Percentiles rank a stretch among this genome's conserved stretches.
Evolutionary conservation across 2,329 filamentous ascomycete species (phyloP).

Genomic region (Aschersonia sp.): DNA sequence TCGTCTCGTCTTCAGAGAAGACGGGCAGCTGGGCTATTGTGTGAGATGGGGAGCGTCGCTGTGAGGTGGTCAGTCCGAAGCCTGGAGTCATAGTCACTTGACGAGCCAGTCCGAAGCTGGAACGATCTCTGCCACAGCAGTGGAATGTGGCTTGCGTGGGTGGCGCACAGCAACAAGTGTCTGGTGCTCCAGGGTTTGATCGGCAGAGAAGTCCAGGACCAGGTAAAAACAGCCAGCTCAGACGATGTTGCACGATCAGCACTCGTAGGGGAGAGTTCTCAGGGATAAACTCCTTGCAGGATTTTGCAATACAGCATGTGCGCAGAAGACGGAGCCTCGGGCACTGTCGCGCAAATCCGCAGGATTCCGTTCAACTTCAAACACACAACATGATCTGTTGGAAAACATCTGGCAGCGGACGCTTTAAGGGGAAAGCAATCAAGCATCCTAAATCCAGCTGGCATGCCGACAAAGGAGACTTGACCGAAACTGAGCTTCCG

Average conservation of each 20-base stretch:
- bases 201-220: background rate
- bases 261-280: too few species aligned
- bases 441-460: background rate
- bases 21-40: conserved; percentile 17
- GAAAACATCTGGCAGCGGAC: too few species aligned
- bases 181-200: background rate
- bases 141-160: background rate
- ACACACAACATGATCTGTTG: too few species aligned
- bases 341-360: too few species aligned
- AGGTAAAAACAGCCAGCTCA: background rate
- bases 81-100: conserved; percentile 11
- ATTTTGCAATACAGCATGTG: too few species aligned
- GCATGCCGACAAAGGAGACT: background rate
- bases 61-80: conserved; percentile 16
- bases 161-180: background rate
- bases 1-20: conserved; percentile 29
- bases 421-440: too few species aligned
- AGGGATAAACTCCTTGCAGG: too few species aligned
- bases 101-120: background rate
- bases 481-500: background rate
- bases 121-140: background rate
- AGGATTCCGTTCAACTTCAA: too few species aligned
- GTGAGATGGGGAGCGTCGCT: conserved; percentile 10
- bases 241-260: background rate
- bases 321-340: too few species aligned